Conservation (phyloP, 1,139 yeast species). For the Nakaseomyces kungkrabaensis region DNA sequence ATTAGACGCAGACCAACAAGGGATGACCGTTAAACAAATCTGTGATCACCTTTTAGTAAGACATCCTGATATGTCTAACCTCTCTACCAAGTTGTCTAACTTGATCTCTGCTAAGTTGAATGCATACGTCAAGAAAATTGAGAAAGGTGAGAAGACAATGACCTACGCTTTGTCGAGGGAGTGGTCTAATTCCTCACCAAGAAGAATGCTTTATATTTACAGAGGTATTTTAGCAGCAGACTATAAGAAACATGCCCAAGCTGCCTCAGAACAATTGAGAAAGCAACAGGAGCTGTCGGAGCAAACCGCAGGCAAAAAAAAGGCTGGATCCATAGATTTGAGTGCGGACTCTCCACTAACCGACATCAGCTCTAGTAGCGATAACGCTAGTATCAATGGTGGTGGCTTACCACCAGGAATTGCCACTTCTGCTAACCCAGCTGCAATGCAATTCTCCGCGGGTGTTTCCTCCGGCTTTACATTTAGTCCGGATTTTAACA, state of each 20-base stretch:
- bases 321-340: slow-evolving; percentile 8
- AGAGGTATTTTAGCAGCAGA: slow-evolving; percentile 66
- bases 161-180: slow-evolving; percentile 69
- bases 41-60: slow-evolving; percentile 63
- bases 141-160: slow-evolving; percentile 62
- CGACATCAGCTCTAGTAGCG: not conserved
- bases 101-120: slow-evolving; percentile 71
- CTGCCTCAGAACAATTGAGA: slow-evolving; percentile 34
- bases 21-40: slow-evolving; percentile 79
- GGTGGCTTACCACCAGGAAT: not conserved
- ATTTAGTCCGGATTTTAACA: slow-evolving; percentile 29
- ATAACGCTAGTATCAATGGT: not conserved
- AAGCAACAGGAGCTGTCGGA: slow-evolving; percentile 12
- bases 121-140: slow-evolving; percentile 75
- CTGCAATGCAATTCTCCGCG: slow-evolving; percentile 1
- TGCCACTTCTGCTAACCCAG: not conserved
- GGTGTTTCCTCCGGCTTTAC: slow-evolving; percentile 11
- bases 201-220: slow-evolving; percentile 79
- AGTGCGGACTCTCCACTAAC: slow-evolving; percentile 5
- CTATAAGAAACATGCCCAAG: slow-evolving; percentile 58
- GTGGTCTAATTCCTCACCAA: slow-evolving; percentile 84
- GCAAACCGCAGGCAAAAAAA: slow-evolving; percentile 6
- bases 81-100: slow-evolving; percentile 73
- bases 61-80: slow-evolving; percentile 73
- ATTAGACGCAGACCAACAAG: slow-evolving; percentile 54